Evolutionary conservation across 1,284 basidiomycete genomes (phyloP), one percentile per base, ranked within the genome.

Genomic region (Ustilago trichophora): DNA sequence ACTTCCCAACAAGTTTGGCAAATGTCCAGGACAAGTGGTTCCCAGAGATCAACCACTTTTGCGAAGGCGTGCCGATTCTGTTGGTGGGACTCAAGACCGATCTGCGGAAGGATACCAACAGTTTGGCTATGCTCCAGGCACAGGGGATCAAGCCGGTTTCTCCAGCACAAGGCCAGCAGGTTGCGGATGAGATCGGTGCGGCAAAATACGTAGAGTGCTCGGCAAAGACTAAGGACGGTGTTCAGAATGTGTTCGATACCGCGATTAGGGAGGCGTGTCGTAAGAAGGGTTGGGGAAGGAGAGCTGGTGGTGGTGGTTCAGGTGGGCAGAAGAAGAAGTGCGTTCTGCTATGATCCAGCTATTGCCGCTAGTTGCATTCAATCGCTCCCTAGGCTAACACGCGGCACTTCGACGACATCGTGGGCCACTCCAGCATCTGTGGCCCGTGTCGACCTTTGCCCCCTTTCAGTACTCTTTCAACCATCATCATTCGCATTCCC

Each of bases 21-120:
- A 95, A 95, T 85, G 91, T 95, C 25, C 91, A 94, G 84, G 92
- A 94, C 84, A 95, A 94, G 51, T 98, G 95, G 95, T 92, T 90
- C 83, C 93, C 94, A 24, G 95, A 99, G 84, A 92, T 98, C 57
- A 89, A 91, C 33, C 96, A 98, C 83, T 98, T 98, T 80, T 97
- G 93, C 85, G 91, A 94, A 80, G 88, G 88, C 71, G 92, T 93
- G 6, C 96, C 95, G 2, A 86, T 95, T 64, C 88, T 98, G 72
- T 87, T 98, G 25, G 91, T 99, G 42, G 94, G 88, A 22, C 93
- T 93, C 45, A 98, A 99, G 85, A 78, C 72, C 2, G 78, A 99
- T 83, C 85, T 98, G 35, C 88, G 96, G 50, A 83, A 86, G 42
- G 95, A 98, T 83, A 88, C 90, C 24, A 89, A 91, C 72, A 94